Evolutionary conservation across 768 basidiomycete species (phyloP).

Genomic region (Kwoniella sp.): DNA sequence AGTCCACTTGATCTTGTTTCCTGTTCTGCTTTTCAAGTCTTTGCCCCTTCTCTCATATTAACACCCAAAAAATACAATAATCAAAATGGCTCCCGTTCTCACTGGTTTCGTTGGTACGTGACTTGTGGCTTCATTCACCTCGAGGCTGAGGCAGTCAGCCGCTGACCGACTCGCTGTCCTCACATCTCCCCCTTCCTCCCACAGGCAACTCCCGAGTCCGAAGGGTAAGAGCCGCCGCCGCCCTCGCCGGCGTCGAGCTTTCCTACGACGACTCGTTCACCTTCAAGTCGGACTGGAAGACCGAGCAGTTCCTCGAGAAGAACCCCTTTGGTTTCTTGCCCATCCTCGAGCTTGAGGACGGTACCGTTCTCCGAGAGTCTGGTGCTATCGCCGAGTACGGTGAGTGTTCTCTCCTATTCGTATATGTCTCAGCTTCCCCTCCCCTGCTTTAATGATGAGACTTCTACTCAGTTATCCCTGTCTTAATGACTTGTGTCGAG

Average conservation of each 20-base stretch:
- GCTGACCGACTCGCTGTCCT: not conserved
- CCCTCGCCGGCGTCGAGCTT: conserved; percentile 67
- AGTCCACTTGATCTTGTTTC: not conserved
- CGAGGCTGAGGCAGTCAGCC: not conserved
- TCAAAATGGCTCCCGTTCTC: conserved; percentile 21
- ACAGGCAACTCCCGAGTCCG: conserved; percentile 53
- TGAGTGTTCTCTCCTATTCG: conserved; percentile 63
- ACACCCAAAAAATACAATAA: conserved; percentile 6
- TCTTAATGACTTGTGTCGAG: conserved; percentile 68
- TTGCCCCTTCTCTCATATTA: not conserved
- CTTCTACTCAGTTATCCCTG: conserved; percentile 70
- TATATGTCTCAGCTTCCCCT: not conserved
- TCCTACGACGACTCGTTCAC: conserved; percentile 66
- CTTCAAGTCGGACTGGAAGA: conserved; percentile 47
- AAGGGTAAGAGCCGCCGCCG: conserved; percentile 63
- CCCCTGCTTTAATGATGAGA: conserved; percentile 58
- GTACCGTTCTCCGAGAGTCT: conserved; percentile 77
- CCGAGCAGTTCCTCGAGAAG: conserved; percentile 60
- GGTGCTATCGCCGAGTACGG: conserved; percentile 81
- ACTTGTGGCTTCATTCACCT: not conserved
- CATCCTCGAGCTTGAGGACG: conserved; percentile 73
- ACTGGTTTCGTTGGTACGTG: conserved; percentile 17
- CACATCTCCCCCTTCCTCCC: not conserved
- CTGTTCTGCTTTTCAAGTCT: not conserved
- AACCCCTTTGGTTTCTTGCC: conserved; percentile 66